These are phyloP conservation scores for Heliamphora pulchella DNA, from an alignment of 179 eudicot genomes.

Conservation along the genomic window DNA sequence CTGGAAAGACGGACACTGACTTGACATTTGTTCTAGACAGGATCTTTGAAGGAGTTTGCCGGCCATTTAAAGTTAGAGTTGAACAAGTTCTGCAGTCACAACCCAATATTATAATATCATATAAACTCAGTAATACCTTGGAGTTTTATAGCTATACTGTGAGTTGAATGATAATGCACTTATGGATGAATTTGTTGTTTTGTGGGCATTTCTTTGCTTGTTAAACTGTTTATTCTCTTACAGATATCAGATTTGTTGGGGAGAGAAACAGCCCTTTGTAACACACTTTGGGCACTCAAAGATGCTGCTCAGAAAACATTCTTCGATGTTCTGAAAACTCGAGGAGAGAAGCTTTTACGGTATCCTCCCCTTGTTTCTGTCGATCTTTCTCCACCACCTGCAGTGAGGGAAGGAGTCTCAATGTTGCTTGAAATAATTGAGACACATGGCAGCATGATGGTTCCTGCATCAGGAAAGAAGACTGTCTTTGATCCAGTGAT, in stretches of 20 bases:
- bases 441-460: conserved; percentile 87
- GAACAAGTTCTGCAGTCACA: conserved; percentile 99
- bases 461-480: conserved; percentile 68
- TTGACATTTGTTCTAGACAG: conserved; percentile 94
- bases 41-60: conserved; percentile 97
- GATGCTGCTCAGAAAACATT: conserved; percentile 96
- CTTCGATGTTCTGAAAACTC: conserved; percentile 73
- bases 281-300: conserved; percentile 82
- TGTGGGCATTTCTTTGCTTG: background rate
- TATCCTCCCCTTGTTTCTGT: conserved; percentile 89
- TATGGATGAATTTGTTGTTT: background rate
- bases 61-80: conserved; percentile 96
- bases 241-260: conserved; percentile 91
- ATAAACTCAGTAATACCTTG: conserved; percentile 82
- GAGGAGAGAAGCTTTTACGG: conserved; percentile 92
- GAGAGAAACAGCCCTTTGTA: conserved; percentile 83
- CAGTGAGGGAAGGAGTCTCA: conserved; percentile 87
- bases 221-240: conserved; percentile 8
- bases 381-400: conserved; percentile 93
- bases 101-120: conserved; percentile 81
- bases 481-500: conserved; percentile 79
- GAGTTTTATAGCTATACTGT: conserved; percentile 92
- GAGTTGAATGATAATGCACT: conserved; percentile 28
- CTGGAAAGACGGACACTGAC: conserved; percentile 63
- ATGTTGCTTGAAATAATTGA: conserved; percentile 82